Base-by-base conservation (phyloP, 225 moss, liverwort and hornwort genomes). In the Straminergon stramineum region DNA sequence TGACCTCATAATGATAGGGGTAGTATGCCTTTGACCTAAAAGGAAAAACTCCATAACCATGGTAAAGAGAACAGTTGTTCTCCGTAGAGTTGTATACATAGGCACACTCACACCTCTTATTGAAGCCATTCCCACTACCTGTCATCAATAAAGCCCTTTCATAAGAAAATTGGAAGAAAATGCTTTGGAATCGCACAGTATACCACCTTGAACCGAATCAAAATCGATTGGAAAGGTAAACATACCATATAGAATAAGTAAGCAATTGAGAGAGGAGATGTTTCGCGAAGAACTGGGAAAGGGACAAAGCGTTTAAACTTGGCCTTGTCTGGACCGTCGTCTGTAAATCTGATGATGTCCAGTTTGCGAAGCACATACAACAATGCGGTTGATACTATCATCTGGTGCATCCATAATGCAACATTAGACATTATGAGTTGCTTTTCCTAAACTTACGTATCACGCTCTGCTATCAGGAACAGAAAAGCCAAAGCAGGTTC, bases 91-190 rank as follows among this genome's bases (percentile, higher is more conserved):
- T 63, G 99, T 99, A 83, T 97, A 99, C 97, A 99, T 97, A 65
- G 99, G 99, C 83, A 97, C 97, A 94, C 95, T 99, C 64, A 99
- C 97, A 93, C 99, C 99, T 89, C 97, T 94, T 93, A 99, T 96
- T 81, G 99, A 97, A 84, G 99, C 97, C 99, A 99, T 99, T 88
- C 99, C 97, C 86, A 95, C 96, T 58, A 99, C 95, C 99, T 99
- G 93, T 79, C 83, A 82, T 89, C 68, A 75, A 87, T 51, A 81
- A 84, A 89, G 35, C 45, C 87, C 73, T 84, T 73, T 48, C 19
- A 84, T 58, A 35, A 90, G 62, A 63, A 73, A 77, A 75, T 41
- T 53, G 48, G 68, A 84, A 86, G 39, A 30, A 84, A 64, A 89
- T 55, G 67, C 13, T 27, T 75, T 37, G 63, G 27, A 85, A 87